phyloP scores from a whole-genome alignment of 345 rosid species.

The Populus tremula region DNA sequence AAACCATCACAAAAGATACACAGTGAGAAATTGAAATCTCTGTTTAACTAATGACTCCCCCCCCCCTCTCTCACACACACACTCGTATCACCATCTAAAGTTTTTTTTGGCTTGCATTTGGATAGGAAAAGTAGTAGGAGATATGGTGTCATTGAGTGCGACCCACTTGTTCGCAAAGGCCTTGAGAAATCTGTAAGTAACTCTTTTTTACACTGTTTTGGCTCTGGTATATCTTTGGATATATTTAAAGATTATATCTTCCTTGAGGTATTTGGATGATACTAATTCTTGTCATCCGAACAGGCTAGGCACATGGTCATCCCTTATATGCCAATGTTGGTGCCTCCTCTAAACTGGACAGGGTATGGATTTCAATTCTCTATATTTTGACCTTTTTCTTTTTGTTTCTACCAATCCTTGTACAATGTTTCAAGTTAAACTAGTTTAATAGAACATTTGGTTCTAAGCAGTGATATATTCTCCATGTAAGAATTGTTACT shows the following conservation, averaged over 20 bases:
- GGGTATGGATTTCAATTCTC: slow-evolving; percentile 54
- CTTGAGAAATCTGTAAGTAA: slow-evolving; percentile 86
- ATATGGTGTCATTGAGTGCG: slow-evolving; percentile 93
- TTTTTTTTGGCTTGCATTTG: slow-evolving; percentile 8
- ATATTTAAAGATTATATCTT: slow-evolving; percentile 13
- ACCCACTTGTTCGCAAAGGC: slow-evolving; percentile 72
- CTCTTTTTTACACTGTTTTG: slow-evolving; percentile 7
- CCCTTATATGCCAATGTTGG: slow-evolving; percentile 96
- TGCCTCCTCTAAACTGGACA: slow-evolving; percentile 90
- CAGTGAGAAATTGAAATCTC: slow-evolving; percentile 45
- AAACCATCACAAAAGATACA: slow-evolving; percentile 56
- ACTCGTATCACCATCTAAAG: not conserved
- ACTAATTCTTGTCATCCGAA: slow-evolving; percentile 22
- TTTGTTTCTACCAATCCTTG: not conserved
- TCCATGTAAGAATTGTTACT: not conserved
- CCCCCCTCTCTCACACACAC: not conserved
- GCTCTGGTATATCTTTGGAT: not conserved
- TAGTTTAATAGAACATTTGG: not conserved
- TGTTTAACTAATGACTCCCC: slow-evolving; percentile 15
- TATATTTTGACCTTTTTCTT: slow-evolving; percentile 13
- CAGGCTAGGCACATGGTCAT: slow-evolving; percentile 99
- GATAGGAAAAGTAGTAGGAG: slow-evolving; percentile 72
- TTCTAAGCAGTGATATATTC: not conserved
- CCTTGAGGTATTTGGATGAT: slow-evolving; percentile 11
- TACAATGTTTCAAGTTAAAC: not conserved